A percentile compares a stretch with the other conserved stretches of the same genome.
These are phyloP conservation scores for Pyrenophora seminiperda DNA, from an alignment of 2,329 filamentous ascomycete genomes.

Conservation along the genomic window DNA sequence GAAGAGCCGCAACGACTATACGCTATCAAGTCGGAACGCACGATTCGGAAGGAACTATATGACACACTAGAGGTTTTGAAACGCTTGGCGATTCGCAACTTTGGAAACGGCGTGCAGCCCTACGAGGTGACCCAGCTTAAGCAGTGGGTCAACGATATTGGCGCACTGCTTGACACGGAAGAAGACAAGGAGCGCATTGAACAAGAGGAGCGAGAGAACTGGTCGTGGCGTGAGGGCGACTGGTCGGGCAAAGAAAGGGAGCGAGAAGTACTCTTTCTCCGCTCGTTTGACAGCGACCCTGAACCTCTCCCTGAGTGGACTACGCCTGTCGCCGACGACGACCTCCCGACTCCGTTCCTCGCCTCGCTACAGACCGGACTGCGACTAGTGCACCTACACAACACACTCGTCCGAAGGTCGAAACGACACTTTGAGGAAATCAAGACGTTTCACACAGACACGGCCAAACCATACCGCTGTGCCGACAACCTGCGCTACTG, in stretches of 20 bases:
- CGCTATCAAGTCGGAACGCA: constrained; percentile 83
- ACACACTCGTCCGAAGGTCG: constrained; percentile 82
- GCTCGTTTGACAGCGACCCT: constrained; percentile 69
- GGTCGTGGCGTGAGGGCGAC: constrained; percentile 79
- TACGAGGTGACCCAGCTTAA: constrained; percentile 79
- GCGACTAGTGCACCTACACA: constrained; percentile 84
- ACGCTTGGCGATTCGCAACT: constrained; percentile 86
- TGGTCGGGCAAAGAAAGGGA: constrained; percentile 75
- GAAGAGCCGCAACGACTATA: constrained; percentile 84
- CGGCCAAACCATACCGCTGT: constrained; percentile 89
- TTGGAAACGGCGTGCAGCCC: constrained; percentile 77
- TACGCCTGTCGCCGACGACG: constrained; percentile 58
- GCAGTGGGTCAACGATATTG: constrained; percentile 79
- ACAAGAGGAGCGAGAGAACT: constrained; percentile 70
- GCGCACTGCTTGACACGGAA: constrained; percentile 76
- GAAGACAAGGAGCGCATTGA: constrained; percentile 78
- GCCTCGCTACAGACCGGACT: constrained; percentile 76
- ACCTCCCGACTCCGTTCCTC: constrained; percentile 75
- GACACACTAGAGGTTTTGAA: constrained; percentile 89
- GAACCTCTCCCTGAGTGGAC: constrained; percentile 71
- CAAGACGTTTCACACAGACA: constrained; percentile 87
- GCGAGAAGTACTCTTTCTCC: constrained; percentile 80
- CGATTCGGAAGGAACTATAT: constrained; percentile 82
- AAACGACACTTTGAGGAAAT: constrained; percentile 87
- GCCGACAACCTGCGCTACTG: constrained; percentile 95